Conservation (phyloP, 169 alveolate genomes). For the Plasmodium blacklocki region DNA sequence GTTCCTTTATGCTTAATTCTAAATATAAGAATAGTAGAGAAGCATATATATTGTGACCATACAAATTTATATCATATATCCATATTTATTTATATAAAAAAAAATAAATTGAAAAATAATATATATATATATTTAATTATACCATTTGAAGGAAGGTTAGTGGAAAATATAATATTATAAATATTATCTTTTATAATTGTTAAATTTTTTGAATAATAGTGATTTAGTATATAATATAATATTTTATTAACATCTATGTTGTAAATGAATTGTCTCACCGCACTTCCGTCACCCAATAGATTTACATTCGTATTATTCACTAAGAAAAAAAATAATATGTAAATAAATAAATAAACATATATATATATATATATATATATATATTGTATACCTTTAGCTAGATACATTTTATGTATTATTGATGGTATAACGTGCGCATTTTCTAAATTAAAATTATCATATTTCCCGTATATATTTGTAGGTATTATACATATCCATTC, state of each 20-base stretch:
- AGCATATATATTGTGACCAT: not conserved
- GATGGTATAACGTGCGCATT: slow-evolving; percentile 64
- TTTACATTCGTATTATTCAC: slow-evolving; percentile 46
- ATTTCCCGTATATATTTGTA: slow-evolving; percentile 71
- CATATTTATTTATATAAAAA: not conserved
- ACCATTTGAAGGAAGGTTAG: slow-evolving; percentile 75
- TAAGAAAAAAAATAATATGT: slow-evolving; percentile 3
- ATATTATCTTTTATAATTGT: slow-evolving; percentile 62
- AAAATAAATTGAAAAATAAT: not conserved
- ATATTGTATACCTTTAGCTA: slow-evolving; percentile 60
- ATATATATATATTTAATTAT: slow-evolving; percentile 1
- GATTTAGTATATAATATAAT: slow-evolving; percentile 55
- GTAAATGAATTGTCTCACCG: slow-evolving; percentile 63
- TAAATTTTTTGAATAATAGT: slow-evolving; percentile 51
- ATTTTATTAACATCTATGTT: slow-evolving; percentile 53
- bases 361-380: not conserved
- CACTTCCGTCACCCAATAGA: slow-evolving; percentile 65
- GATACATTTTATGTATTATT: slow-evolving; percentile 73
- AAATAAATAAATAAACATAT: not conserved
- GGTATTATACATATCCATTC: slow-evolving; percentile 76
- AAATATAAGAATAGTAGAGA: not conserved
- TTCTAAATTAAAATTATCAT: slow-evolving; percentile 60
- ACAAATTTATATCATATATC: not conserved
- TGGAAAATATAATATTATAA: slow-evolving; percentile 63
- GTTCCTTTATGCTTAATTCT: slow-evolving; percentile 64